A percentile compares a stretch with the other conserved stretches of the same genome.
Evolutionary conservation across 148 eudicot genomes (phyloP).

Genomic region (Vaccinium macrocarpon): DNA sequence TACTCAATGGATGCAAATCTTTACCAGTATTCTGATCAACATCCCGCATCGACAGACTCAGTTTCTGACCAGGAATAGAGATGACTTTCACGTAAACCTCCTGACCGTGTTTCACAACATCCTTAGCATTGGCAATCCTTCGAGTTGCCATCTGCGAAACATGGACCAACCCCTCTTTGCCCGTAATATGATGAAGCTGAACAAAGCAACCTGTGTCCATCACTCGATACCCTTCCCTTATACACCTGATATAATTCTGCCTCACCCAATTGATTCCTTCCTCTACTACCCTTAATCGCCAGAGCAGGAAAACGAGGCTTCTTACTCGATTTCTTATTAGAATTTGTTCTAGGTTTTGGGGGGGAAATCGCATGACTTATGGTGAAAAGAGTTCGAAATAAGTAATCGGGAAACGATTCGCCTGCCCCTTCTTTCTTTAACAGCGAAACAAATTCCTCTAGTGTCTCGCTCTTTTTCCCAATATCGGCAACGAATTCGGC

Average conservation of each 20-base stretch:
- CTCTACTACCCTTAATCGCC: background rate
- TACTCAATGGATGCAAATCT: conserved; percentile 73
- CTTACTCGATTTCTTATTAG: conserved; percentile 16
- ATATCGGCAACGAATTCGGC: conserved; percentile 75
- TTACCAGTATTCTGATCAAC: conserved; percentile 87
- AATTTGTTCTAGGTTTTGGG: conserved; percentile 40
- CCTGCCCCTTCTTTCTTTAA: conserved; percentile 59
- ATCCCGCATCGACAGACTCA: conserved; percentile 82
- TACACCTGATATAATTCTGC: conserved; percentile 67
- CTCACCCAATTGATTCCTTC: conserved; percentile 31
- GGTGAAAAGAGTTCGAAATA: conserved; percentile 61
- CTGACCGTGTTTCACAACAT: conserved; percentile 79
- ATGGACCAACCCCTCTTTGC: conserved; percentile 89
- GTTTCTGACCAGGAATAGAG: conserved; percentile 62
- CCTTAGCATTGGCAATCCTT: conserved; percentile 67
- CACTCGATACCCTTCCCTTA: conserved; percentile 76
- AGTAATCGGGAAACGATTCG: conserved; percentile 72
- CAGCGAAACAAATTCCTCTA: conserved; percentile 60
- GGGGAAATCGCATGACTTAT: conserved; percentile 88
- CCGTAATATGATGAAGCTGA: conserved; percentile 55
- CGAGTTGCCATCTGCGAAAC: conserved; percentile 80
- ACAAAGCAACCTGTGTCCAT: conserved; percentile 87
- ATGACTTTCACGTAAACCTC: conserved; percentile 86
- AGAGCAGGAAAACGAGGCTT: no score
- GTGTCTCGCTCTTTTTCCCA: conserved; percentile 48